Evolutionary conservation across 73 alveolate genomes (phyloP), one percentile per base, ranked within the genome.

Genomic region (Blepharisma stoltei): DNA sequence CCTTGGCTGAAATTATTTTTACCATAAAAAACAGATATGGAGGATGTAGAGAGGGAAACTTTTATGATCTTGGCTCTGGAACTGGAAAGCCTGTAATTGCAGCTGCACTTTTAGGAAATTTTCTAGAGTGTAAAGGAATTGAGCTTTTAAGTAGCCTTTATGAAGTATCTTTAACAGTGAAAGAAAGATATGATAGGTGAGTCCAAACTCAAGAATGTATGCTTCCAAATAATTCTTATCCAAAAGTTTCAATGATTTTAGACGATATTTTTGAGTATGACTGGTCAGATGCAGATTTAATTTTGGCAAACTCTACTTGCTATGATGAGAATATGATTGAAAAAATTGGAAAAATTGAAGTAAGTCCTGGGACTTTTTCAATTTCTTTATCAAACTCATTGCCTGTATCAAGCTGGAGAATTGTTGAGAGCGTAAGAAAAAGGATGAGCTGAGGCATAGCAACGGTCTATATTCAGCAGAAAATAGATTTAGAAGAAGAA

Each of bases 11-110:
- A 41, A 49, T 75, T 0, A 41, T 81, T 43, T 20, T 9, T 0
- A 71, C 82, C n/a, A 9, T 71, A 43, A 6, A 70, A 14, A 5
- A 45, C 0, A 37, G 66, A 20, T 52, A 79, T 9, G 54, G 53
- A 7, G 44, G 44, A n/a, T 41, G 25, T 3, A 27, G 76, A 23
- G 54, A 82, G 46, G 95, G 95, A 6, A 96, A 93, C 14, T 94
- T 94, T 76, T 89, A 91, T 77, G 98, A 94, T 89, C 82, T 94
- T 52, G 98, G 98, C 32, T 89, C 96, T 32, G 98, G 98, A 0
- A 85, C 90, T 0, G 98, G 98, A 6, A 94, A 94, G 48, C 95
- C 94, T 5, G 93, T 94, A n/a, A 53, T 94, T 7, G 96, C 98
- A 3, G 93, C 94, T 68, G 77, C 95, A 23, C 82, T 94, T 37